These are phyloP conservation scores for Leavenworthia alabamica DNA, from an alignment of 345 rosid genomes.

Conservation along the genomic window DNA sequence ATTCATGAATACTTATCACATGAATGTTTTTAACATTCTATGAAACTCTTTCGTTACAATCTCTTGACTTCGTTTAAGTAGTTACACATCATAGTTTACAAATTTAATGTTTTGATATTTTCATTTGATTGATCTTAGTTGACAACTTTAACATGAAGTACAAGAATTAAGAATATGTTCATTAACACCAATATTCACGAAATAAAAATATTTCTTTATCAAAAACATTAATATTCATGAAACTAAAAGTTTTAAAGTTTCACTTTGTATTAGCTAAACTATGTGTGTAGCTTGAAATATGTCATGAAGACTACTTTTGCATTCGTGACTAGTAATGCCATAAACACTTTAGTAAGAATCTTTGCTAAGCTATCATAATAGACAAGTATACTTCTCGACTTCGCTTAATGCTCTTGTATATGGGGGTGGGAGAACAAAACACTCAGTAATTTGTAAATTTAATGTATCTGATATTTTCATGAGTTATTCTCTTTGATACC, in stretches of 20 bases:
- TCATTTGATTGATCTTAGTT: background rate
- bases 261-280: too few species aligned
- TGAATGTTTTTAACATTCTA: slow-evolving; percentile 8
- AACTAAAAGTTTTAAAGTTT: too few species aligned
- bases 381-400: background rate
- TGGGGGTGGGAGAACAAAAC: background rate
- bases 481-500: too few species aligned
- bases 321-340: slow-evolving; percentile 9
- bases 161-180: background rate
- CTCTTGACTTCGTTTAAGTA: background rate
- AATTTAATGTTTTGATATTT: background rate
- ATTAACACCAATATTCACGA: background rate
- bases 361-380: background rate
- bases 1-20: slow-evolving; percentile 10
- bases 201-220: too few species aligned
- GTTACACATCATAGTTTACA: background rate
- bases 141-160: background rate
- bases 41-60: slow-evolving; percentile 3
- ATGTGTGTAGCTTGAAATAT: too few species aligned
- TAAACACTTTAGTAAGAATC: slow-evolving; percentile 2
- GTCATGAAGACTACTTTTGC: background rate
- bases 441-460: background rate
- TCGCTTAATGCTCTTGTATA: background rate
- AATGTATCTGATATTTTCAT: background rate
- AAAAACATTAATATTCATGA: too few species aligned